Conservation (phyloP, 1,284 basidiomycete species). For the Ganoderma leucocontextum region DNA sequence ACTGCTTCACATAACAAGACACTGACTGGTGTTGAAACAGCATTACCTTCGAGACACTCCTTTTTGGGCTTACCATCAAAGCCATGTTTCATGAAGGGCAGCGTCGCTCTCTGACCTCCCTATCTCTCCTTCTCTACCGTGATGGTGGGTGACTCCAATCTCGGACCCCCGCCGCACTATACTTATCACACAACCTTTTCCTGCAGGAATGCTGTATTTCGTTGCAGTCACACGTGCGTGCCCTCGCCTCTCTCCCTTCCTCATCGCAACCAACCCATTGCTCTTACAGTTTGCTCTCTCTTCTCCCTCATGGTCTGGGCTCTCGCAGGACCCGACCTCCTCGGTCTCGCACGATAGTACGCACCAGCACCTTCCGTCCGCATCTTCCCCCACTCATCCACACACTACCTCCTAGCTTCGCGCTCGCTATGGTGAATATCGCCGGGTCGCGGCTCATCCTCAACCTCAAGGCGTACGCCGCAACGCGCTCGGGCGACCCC, state of each 20-base stretch:
- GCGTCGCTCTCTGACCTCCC: conserved; percentile 37
- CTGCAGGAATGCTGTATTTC: conserved; percentile 42
- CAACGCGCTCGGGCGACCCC: conserved; percentile 29
- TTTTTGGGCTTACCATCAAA: conserved; percentile 40
- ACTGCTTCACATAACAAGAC: neutral
- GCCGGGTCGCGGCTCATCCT: conserved; percentile 41
- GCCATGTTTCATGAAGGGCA: conserved; percentile 38
- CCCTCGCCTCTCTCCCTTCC: neutral
- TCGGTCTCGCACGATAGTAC: conserved; percentile 44
- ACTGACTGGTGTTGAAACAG: conserved; percentile 24
- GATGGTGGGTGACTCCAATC: conserved; percentile 34
- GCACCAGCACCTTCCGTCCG: conserved; percentile 4
- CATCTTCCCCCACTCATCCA: neutral
- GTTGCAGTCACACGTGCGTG: conserved; percentile 40
- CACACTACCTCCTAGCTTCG: conserved; percentile 35
- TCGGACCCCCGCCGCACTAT: neutral
- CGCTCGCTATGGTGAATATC: conserved; percentile 44
- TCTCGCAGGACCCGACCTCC: conserved; percentile 40
- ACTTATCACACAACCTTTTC: neutral
- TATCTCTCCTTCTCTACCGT: conserved; percentile 42
- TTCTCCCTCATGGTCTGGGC: conserved; percentile 45
- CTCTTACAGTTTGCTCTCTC: conserved; percentile 39
- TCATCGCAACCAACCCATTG: neutral
- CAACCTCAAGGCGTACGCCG: conserved; percentile 42
- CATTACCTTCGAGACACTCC: conserved; percentile 42